Evolutionary conservation across 2,329 filamentous ascomycete genomes (phyloP).

Genomic region (Colletotrichum zoysiae): DNA sequence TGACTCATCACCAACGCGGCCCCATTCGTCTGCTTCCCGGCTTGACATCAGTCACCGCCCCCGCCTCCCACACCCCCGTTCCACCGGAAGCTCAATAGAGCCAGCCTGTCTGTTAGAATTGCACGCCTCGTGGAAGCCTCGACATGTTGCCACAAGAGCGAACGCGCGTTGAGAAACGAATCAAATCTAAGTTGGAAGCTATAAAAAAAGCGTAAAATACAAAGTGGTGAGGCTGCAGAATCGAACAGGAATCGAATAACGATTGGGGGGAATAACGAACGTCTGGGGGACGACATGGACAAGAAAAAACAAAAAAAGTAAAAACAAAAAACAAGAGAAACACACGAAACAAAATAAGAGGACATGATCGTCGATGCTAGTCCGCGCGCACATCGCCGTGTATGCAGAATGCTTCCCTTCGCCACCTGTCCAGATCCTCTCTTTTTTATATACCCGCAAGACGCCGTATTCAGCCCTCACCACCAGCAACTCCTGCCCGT

Average conservation of each 20-base stretch:
- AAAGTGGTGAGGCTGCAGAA: not conserved
- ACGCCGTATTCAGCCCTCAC: conserved; percentile 18
- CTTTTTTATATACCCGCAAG: conserved; percentile 21
- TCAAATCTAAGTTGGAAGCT: not conserved
- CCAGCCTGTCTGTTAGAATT: no score
- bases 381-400: conserved; percentile 12
- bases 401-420: conserved; percentile 26
- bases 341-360: not conserved
- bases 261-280: not conserved
- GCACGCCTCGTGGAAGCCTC: not conserved
- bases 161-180: not conserved
- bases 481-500: not conserved
- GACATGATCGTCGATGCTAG: conserved; percentile 31
- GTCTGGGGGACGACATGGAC: conserved; percentile 2
- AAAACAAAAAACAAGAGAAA: not conserved
- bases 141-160: not conserved
- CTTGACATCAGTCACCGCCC: not conserved
- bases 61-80: not conserved
- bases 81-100: not conserved
- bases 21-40: not conserved
- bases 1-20: not conserved
- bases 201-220: not conserved
- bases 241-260: not conserved
- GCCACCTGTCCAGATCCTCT: not conserved
- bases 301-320: not conserved